phyloP scores from a whole-genome alignment of 257 asterid species.

The Echites panduratus region DNA sequence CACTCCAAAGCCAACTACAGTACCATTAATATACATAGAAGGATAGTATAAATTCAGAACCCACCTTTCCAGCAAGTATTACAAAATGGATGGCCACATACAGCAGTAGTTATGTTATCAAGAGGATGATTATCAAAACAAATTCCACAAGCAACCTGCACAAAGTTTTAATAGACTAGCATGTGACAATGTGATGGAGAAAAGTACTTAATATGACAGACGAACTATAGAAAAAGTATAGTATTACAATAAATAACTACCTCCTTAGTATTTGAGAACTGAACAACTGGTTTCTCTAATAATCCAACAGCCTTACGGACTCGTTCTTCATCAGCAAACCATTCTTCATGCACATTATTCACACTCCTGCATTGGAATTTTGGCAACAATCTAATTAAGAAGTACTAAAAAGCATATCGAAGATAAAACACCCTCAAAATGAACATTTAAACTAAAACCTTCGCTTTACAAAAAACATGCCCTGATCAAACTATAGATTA shows the following conservation, averaged over 20 bases:
- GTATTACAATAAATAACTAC: slow-evolving; percentile 26
- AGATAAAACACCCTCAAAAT: background rate
- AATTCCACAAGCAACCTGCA: slow-evolving; percentile 72
- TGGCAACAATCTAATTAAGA: background rate
- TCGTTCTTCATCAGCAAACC: slow-evolving; percentile 84
- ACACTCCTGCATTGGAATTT: slow-evolving; percentile 56
- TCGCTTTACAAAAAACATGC: background rate
- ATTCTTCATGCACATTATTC: slow-evolving; percentile 78
- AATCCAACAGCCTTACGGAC: slow-evolving; percentile 81
- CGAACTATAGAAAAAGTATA: background rate
- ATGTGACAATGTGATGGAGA: background rate
- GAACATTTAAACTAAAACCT: background rate
- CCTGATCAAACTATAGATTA: background rate
- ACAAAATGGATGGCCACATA: slow-evolving; percentile 80
- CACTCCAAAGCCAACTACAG: too few relatives aligned
- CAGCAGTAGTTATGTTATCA: slow-evolving; percentile 42
- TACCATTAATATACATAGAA: background rate
- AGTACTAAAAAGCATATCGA: background rate
- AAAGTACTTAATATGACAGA: background rate
- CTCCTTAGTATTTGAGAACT: slow-evolving; percentile 38
- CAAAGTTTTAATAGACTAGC: background rate
- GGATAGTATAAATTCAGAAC: background rate
- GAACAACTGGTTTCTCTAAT: slow-evolving; percentile 53
- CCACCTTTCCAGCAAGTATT: slow-evolving; percentile 84
- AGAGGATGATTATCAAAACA: slow-evolving; percentile 61